phyloP scores from a whole-genome alignment of 768 basidiomycete genomes.

The Hypholoma sublateritium region DNA sequence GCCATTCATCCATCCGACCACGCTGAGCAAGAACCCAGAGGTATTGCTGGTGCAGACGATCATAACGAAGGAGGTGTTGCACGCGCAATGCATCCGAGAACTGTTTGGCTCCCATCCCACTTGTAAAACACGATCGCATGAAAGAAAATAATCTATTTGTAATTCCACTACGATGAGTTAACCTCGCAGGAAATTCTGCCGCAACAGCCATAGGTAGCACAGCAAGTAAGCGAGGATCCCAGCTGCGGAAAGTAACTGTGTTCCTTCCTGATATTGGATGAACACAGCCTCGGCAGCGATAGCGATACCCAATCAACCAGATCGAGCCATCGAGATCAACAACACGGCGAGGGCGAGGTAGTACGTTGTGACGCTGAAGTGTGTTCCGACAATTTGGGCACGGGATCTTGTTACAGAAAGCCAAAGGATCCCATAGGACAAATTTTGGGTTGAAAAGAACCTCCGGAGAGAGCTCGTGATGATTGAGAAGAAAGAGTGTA shows the following conservation, averaged over 20 bases:
- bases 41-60: slow-evolving; percentile 21
- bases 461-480: background rate
- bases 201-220: slow-evolving; percentile 19
- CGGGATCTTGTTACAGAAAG: slow-evolving; percentile 1
- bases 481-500: slow-evolving; percentile 1
- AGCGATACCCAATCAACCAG: slow-evolving; percentile 9
- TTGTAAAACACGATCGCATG: slow-evolving; percentile 19
- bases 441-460: slow-evolving; percentile 5
- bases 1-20: background rate
- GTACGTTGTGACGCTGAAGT: background rate
- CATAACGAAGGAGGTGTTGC: slow-evolving; percentile 13
- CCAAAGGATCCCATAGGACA: slow-evolving; percentile 11
- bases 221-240: slow-evolving; percentile 21
- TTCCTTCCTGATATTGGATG: slow-evolving; percentile 7
- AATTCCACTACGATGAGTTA: slow-evolving; percentile 22
- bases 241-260: slow-evolving; percentile 25
- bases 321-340: slow-evolving; percentile 4
- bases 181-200: slow-evolving; percentile 22
- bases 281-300: slow-evolving; percentile 1
- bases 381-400: slow-evolving; percentile 4
- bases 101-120: slow-evolving; percentile 24
- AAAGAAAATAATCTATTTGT: slow-evolving; percentile 13
- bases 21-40: background rate
- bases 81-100: slow-evolving; percentile 20
- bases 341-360: background rate